Conservation (phyloP, 140 eudicot genomes). For the Senecio squalidus region DNA sequence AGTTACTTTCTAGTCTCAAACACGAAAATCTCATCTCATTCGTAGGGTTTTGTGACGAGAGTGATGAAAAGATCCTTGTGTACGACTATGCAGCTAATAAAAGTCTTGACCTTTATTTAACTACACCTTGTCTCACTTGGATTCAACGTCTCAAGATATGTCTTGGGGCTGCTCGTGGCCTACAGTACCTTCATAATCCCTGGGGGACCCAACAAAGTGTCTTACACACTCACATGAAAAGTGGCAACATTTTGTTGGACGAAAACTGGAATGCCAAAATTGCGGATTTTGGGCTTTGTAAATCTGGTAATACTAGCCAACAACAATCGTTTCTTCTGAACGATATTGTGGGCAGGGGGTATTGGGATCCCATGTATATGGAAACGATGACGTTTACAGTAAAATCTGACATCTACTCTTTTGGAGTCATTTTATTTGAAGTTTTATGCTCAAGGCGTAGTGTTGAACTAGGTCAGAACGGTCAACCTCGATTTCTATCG, state of each 20-base stretch:
- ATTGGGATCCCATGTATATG: no score
- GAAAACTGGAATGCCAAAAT: no score
- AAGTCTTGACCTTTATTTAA: background rate
- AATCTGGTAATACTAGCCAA: slow-evolving; percentile 3
- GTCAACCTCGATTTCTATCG: no score
- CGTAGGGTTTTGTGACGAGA: background rate
- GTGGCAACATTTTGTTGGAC: slow-evolving; percentile 61
- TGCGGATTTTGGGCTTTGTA: slow-evolving; percentile 69
- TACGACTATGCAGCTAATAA: background rate
- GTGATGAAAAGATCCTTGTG: background rate
- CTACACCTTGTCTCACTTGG: slow-evolving; percentile 15
- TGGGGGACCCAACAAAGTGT: slow-evolving; percentile 6
- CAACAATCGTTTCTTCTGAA: background rate
- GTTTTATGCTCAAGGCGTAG: no score
- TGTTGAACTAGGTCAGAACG: no score
- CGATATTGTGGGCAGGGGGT: no score
- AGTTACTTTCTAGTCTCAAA: background rate
- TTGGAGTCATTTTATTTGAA: no score
- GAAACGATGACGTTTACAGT: no score
- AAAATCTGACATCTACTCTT: no score
- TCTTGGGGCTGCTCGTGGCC: no score
- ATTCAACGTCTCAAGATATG: no score
- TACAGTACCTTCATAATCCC: slow-evolving; percentile 67
- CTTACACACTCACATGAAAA: slow-evolving; percentile 63
- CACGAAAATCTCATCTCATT: slow-evolving; percentile 3